Evolutionary conservation across 2,329 filamentous ascomycete species (phyloP).

Genomic region (Colletotrichum horii): DNA sequence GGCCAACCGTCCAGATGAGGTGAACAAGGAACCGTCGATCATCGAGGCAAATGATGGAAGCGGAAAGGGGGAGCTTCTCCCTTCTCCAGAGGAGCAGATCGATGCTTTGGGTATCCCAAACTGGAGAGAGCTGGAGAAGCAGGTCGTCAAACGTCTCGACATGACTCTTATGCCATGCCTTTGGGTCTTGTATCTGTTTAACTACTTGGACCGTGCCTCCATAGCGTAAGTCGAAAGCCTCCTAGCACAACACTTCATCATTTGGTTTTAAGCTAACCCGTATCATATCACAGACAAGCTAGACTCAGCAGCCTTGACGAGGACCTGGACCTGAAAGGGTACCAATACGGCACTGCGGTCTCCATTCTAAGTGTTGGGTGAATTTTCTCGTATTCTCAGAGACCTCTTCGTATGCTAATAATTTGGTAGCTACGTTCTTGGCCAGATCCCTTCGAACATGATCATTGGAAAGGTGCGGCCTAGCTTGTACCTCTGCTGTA

Average conservation of each 20-base stretch:
- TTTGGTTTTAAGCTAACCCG: background rate
- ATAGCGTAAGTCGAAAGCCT: background rate
- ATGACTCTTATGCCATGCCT: conserved; percentile 25
- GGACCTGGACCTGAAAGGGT: conserved; percentile 27
- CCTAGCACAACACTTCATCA: fast-evolving
- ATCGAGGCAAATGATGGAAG: conserved; percentile 3
- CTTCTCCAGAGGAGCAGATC: conserved; percentile 23
- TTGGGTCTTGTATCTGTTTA: conserved; percentile 25
- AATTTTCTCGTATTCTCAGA: background rate
- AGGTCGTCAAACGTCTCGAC: conserved; percentile 24
- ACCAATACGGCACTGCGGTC: conserved; percentile 29
- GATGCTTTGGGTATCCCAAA: conserved; percentile 25
- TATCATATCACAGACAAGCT: conserved; percentile 21
- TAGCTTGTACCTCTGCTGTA: conserved; percentile 22
- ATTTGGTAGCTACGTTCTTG: conserved; percentile 8
- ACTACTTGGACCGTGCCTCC: conserved; percentile 25
- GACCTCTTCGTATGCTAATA: fast-evolving
- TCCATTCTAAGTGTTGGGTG: conserved; percentile 29
- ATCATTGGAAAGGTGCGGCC: conserved; percentile 23
- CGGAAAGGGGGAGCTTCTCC: background rate
- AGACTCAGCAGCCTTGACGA: conserved; percentile 26
- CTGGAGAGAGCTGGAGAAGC: conserved; percentile 25
- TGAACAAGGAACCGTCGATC: background rate
- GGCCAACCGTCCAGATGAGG: background rate
- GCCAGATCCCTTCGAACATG: conserved; percentile 25